phyloP scores from a whole-genome alignment of 2,329 filamentous ascomycete genomes.

The Lasiodiplodia theobromae region DNA sequence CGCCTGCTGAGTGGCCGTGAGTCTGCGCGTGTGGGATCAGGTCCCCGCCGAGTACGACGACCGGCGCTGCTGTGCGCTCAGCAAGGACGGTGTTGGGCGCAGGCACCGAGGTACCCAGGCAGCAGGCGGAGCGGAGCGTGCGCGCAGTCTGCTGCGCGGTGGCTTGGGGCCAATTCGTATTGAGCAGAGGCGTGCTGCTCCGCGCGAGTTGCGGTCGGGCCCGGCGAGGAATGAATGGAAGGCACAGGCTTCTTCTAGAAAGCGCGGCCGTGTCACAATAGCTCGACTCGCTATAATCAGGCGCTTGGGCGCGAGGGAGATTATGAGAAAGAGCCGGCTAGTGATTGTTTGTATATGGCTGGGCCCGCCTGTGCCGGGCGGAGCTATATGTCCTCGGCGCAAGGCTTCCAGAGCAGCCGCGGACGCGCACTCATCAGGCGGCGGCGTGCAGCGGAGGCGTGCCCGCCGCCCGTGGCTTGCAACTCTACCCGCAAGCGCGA shows the following conservation, averaged over 20 bases:
- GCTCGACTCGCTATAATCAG: not conserved
- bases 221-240: constrained; percentile 1
- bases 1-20: constrained; percentile 18
- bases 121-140: constrained; percentile 6
- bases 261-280: constrained; percentile 6
- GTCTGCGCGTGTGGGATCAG: constrained; percentile 4
- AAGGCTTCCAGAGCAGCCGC: constrained; percentile 7
- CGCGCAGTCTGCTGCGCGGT: constrained; percentile 3
- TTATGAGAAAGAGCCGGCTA: constrained; percentile 1
- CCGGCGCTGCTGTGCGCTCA: not conserved
- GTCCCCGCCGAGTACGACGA: not conserved
- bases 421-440: not conserved
- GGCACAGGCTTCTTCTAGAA: constrained; percentile 22
- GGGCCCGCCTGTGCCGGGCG: not conserved
- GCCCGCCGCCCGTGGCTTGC: not conserved
- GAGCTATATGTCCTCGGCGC: constrained; percentile 12
- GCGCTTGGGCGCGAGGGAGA: constrained; percentile 16
- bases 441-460: constrained; percentile 17
- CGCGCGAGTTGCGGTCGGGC: not conserved
- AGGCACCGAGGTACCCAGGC: not conserved
- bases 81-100: not conserved
- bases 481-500: constrained; percentile 21
- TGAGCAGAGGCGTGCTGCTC: not conserved
- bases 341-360: not conserved
- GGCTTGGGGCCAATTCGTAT: constrained; percentile 20